Evolutionary conservation across 805 yeast genomes (phyloP).

Genomic region (Ogataea chonburiensis): DNA sequence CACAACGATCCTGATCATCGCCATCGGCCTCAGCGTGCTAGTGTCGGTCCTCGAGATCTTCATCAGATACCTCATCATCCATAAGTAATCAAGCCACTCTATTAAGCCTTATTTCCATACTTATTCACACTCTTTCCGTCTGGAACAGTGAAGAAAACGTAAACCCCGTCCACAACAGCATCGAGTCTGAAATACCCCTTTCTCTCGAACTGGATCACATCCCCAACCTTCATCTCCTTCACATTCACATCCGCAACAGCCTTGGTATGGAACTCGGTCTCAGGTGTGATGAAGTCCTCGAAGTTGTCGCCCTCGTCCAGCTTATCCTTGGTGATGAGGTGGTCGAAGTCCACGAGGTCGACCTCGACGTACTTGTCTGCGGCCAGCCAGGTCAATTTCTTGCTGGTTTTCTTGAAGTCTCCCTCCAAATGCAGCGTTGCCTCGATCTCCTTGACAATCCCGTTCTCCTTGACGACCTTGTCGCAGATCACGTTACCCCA

Average conservation of each 20-base stretch:
- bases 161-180: conserved; percentile 54
- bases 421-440: conserved; percentile 89
- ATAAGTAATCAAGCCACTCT: conserved; percentile 7
- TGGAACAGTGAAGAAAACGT: conserved; percentile 88
- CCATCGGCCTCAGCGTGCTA: conserved; percentile 72
- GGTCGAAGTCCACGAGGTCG: conserved; percentile 89
- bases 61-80: conserved; percentile 52
- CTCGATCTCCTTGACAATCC: conserved; percentile 56
- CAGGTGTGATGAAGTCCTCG: conserved; percentile 85
- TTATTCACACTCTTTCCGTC: conserved; percentile 85
- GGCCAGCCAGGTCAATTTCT: conserved; percentile 94
- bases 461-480: conserved; percentile 55
- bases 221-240: conserved; percentile 75
- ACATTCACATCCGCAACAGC: conserved; percentile 84
- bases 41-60: conserved; percentile 75
- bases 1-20: conserved; percentile 83
- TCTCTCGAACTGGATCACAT: conserved; percentile 91
- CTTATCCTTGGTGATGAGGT: conserved; percentile 91
- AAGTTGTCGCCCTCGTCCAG: conserved; percentile 92
- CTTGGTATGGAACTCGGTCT: conserved; percentile 76
- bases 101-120: conserved; percentile 60
- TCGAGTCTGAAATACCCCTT: conserved; percentile 94
- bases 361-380: conserved; percentile 69
- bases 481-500: conserved; percentile 94
- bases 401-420: conserved; percentile 94